Percentiles rank a stretch among this genome's conserved stretches.
These are phyloP conservation scores for Aspergillus viridinutans DNA, from an alignment of 2,329 filamentous ascomycete species.

Conservation along the genomic window DNA sequence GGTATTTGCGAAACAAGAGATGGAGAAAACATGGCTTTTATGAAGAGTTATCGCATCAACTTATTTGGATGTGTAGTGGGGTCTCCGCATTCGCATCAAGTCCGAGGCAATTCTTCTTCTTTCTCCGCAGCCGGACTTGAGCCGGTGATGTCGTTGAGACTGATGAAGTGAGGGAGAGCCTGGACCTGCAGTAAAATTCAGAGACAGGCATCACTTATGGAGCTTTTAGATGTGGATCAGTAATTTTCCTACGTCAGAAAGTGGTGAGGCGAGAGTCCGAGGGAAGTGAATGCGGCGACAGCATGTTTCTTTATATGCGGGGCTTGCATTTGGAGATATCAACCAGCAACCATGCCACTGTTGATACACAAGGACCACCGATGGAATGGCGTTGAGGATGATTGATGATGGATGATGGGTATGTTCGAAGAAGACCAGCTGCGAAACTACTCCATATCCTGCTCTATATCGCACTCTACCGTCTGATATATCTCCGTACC, in stretches of 20 bases:
- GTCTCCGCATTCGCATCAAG: constrained; percentile 35
- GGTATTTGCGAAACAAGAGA: not conserved
- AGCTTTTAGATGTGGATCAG: not conserved
- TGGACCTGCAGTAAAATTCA: not conserved
- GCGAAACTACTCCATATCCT: not conserved
- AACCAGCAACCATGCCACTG: not conserved
- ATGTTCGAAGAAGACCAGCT: not conserved
- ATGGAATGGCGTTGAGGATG: no score
- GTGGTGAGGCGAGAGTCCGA: not conserved
- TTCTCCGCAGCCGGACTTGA: constrained; percentile 31
- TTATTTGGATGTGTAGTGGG: constrained; percentile 11
- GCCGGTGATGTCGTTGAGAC: constrained; percentile 5
- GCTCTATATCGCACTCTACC: no score
- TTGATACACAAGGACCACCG: not conserved
- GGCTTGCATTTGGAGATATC: not conserved
- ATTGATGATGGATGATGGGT: no score
- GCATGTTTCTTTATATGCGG: no score
- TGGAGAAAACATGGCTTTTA: not conserved
- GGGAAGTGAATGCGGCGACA: no score
- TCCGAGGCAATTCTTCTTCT: constrained; percentile 23
- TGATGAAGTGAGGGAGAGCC: not conserved
- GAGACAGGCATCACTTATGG: constrained; percentile 3
- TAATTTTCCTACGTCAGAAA: not conserved
- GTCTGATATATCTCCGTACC: no score
- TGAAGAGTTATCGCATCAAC: not conserved